Base-by-base conservation (phyloP, 2,329 filamentous ascomycete genomes). In the Cladosporium colombiae region DNA sequence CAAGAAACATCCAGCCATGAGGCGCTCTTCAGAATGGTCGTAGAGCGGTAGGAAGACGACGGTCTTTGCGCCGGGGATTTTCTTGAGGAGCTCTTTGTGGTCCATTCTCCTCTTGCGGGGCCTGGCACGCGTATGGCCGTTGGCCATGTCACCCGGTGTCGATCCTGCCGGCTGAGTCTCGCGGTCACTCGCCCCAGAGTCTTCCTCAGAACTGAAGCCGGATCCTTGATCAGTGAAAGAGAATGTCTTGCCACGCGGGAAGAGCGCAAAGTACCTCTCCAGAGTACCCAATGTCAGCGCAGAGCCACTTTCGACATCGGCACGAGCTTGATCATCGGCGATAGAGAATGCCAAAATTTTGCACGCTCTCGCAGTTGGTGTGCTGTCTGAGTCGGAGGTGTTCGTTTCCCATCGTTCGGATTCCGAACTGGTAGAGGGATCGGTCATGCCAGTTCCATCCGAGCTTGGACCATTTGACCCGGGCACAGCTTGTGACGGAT, bases 41-140 rank as follows among this genome's bases (percentile, higher is more conserved):
- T 82, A 85, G 0, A 85, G 69, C 0, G 83, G 83, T 6, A 84
- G 73, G 65, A 85, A 85, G 3, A 84, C 77, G 5, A 85, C 76
- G 58, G 82, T 82, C 1, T 78, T 75, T 8, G 70, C 70, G 2
- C 71, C 72, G 2, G 72, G 72, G 0, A 74, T 68, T 44, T 81
- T 79, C 23, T 76, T 73, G 29, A 79, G 78, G 10, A 83, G 72
- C 53, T 79, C 70, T 6, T 73, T 70, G 35, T 71, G 70, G 29
- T 58, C 78, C 79, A 71, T 82, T 75, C 21, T 73, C 64, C 57
- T 75, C 72, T 69, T 75, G 72, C 70, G 75, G 72, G 56, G 57
- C 13, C 69, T 69, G 49, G 46, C 56, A 56, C 66, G 68, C 29
- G 67, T 57, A 8, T 66, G 67, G 16, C 68, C 55, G 46, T 50